Base-by-base conservation (phyloP, 2,329 filamentous ascomycete genomes). In the Sporothrix dimorphospora region DNA sequence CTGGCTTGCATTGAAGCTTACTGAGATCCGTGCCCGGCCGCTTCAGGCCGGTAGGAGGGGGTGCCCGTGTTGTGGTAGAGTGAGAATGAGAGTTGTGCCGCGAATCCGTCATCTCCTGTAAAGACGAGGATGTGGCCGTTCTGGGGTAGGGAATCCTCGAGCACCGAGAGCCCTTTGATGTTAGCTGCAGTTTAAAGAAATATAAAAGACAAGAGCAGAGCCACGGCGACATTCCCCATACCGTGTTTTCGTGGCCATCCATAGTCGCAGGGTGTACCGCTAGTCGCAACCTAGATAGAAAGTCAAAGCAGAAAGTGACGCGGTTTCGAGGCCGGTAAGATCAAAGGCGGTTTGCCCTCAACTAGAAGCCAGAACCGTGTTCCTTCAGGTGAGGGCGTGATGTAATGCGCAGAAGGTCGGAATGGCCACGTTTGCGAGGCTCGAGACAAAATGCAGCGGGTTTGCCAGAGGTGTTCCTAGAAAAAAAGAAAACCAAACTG, bases 31-130 rank as follows among this genome's bases (percentile, higher is more conserved):
- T 49, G 61, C 77, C 76, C 1, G 76, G 75, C 55, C 89, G 86
- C 81, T 91, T 91, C 73, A 86, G 71, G 14, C 81, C 81, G 0
- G 78, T 77, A 11, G 83, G 78, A 12, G 82, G 80, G 45, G 83
- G 80, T 69, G 81, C 81, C 49, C 82, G 68, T 68, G 74, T 70
- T 27, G 40, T 61, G 1, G 73, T 69, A 0, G 72, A 42, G 49
- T 73, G 70, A 12, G 81, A 79, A 68, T 88, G 85, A 57, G 84
- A 79, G 78, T 91, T 91, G 80, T 82, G 83, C 77, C 90, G 87
- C n/a, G 88, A 89, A 8, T 89, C 86, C 77, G 82, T 85, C 75
- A 88, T 85, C 77, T 90, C 88, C 11, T 83, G 79, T 19, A 90
- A 83, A 63, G 80, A 42, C 3, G 63, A 78, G 57, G 12, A 77